These are phyloP conservation scores for Calonectria fujianensis DNA, from an alignment of 2,329 filamentous ascomycete species.

Conservation along the genomic window DNA sequence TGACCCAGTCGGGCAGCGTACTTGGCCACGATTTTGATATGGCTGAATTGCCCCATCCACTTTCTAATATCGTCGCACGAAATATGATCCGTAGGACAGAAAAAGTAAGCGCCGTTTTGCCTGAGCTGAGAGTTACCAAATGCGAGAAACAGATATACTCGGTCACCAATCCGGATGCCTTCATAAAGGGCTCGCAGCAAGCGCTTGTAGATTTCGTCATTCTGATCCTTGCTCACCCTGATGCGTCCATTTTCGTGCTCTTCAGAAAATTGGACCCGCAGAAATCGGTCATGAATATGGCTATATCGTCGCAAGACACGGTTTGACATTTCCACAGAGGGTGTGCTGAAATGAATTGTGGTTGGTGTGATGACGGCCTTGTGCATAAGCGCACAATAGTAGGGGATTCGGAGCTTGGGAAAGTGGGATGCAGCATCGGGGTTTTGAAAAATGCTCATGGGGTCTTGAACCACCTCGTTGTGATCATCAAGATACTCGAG, in stretches of 20 bases:
- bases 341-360: constrained; percentile 85
- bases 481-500: constrained; percentile 84
- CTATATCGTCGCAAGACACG: constrained; percentile 86
- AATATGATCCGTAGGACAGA: constrained; percentile 80
- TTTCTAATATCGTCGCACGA: constrained; percentile 85
- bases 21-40: constrained; percentile 91
- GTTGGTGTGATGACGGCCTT: constrained; percentile 90
- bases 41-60: constrained; percentile 90
- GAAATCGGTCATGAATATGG: constrained; percentile 83
- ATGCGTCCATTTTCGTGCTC: constrained; percentile 81
- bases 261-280: constrained; percentile 92
- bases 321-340: constrained; percentile 90
- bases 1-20: constrained; percentile 93
- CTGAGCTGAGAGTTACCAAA: constrained; percentile 97
- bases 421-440: constrained; percentile 68
- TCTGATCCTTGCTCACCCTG: constrained; percentile 68
- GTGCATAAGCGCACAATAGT: constrained; percentile 84
- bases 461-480: constrained; percentile 77
- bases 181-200: constrained; percentile 82
- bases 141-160: constrained; percentile 91
- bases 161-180: constrained; percentile 88
- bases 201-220: constrained; percentile 83
- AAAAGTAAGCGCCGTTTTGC: constrained; percentile 95
- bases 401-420: constrained; percentile 73
- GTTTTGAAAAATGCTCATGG: constrained; percentile 82